Base-by-base conservation (phyloP, 2,329 filamentous ascomycete genomes). In the Cytospora chrysosperma region DNA sequence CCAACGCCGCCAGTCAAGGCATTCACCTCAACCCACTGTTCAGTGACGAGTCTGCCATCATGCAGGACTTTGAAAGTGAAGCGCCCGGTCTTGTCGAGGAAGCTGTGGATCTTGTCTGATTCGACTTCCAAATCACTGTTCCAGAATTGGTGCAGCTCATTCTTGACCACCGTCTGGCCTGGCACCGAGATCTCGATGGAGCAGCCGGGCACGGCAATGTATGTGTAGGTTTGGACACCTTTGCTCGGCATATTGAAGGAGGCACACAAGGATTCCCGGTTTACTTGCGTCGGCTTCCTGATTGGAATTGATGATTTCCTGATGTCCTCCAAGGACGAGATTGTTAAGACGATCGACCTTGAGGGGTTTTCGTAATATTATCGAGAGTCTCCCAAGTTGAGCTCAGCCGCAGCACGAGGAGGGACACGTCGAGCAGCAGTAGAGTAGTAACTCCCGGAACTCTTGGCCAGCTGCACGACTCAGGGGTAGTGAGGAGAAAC, bases 11-110 rank as follows among this genome's bases (percentile, higher is more conserved):
- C 80, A 0, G 79, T 81, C 47, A 82, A 64, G 52, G 75, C 73
- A 65, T 82, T 82, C 68, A 83, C 75, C 7, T 79, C 74, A 57
- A 79, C 73, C 73, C 75, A 81, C 71, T 81, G 76, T 62, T 75
- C 74, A 0, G 74, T 76, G 49, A 82, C 67, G 17, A 77, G 73
- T 9, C 75, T 74, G 10, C 75, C 75, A 61, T 77, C 70, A 8
- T 74, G 72, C 1, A 76, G 73, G 7, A 77, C 74, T 69, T 75
- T 73, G 69, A 78, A 82, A 5, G 73, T 71, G 65, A 83, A 82
- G 17, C 73, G 74, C 1, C 80, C 80, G 0, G 71, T 73, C 67
- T 78, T 80, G 66, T 79, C 75, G 69, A 81, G 78, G 54, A 73
- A 64, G 37, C 71, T 74, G 19, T 72, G 65, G 40, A 82, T 78